These are phyloP conservation scores for Cyberlindnera samutprakarnensis DNA, from an alignment of 805 yeast genomes.

Conservation along the genomic window DNA sequence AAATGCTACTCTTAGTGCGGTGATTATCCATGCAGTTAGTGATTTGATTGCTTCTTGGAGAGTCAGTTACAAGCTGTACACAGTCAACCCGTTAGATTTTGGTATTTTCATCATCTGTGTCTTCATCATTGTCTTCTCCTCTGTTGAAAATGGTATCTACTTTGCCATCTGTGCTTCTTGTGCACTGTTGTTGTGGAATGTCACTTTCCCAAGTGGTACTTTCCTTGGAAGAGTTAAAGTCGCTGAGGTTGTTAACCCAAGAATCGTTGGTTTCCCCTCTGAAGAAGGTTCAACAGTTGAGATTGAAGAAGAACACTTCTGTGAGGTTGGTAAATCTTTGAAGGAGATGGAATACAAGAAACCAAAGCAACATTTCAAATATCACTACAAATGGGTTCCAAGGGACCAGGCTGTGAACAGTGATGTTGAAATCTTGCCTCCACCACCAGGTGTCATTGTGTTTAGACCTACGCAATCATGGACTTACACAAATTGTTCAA, in stretches of 20 bases:
- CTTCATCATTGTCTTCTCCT: conserved; percentile 22
- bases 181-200: conserved; percentile 63
- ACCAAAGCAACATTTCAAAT: conserved; percentile 24
- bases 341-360: conserved; percentile 6
- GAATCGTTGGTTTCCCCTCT: conserved; percentile 28
- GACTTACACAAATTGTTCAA: conserved; percentile 73
- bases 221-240: conserved; percentile 75
- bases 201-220: conserved; percentile 74
- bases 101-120: conserved; percentile 20
- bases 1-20: conserved; percentile 78
- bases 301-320: conserved; percentile 4
- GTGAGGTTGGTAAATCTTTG: conserved; percentile 1
- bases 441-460: conserved; percentile 88
- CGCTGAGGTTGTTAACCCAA: conserved; percentile 64
- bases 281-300: conserved; percentile 7
- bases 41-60: conserved; percentile 71
- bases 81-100: conserved; percentile 45
- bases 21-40: conserved; percentile 89
- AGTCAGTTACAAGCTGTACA: conserved; percentile 64
- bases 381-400: conserved; percentile 67
- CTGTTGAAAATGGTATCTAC: conserved; percentile 85
- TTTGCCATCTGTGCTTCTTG: conserved; percentile 82
- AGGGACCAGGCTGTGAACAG: conserved; percentile 44
- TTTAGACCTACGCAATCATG: conserved; percentile 78
- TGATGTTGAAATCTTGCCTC: conserved; percentile 53